Conservation (phyloP, 2,329 filamentous ascomycete species). For the Bisporella sp. region DNA sequence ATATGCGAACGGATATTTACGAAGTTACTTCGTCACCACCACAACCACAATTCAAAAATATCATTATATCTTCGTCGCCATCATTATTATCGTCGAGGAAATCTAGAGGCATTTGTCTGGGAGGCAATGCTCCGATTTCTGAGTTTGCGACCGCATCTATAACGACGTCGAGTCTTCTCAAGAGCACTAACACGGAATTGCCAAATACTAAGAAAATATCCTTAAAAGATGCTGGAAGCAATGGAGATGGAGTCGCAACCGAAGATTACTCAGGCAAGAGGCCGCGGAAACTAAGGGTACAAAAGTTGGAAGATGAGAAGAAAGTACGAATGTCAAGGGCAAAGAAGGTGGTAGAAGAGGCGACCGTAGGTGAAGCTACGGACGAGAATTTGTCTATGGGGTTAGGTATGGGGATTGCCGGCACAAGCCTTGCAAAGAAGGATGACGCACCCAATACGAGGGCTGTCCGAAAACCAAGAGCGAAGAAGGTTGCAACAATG, state of each 20-base stretch:
- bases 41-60: slow-evolving; percentile 10
- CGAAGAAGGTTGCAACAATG: slow-evolving; percentile 14
- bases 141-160: slow-evolving; percentile 32
- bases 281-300: too few species aligned
- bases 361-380: too few species aligned
- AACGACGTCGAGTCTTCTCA: slow-evolving; percentile 30
- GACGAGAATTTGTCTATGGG: too few species aligned
- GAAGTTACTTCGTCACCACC: slow-evolving; percentile 15
- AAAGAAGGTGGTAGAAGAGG: slow-evolving; percentile 15
- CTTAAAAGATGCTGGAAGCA: too few species aligned
- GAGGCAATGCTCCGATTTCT: slow-evolving; percentile 33
- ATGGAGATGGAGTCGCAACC: too few species aligned
- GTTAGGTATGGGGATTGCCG: too few species aligned
- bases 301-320: slow-evolving; percentile 12
- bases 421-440: neutral
- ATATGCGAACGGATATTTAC: slow-evolving; percentile 24
- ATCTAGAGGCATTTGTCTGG: slow-evolving; percentile 27
- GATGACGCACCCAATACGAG: slow-evolving; percentile 4
- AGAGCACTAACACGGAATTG: neutral
- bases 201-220: too few species aligned
- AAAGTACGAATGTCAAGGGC: slow-evolving; percentile 12
- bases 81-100: slow-evolving; percentile 39
- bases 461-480: slow-evolving; percentile 10
- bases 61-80: slow-evolving; percentile 24
- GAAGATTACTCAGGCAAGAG: too few species aligned